These are phyloP conservation scores for Pharus latifolius DNA, from an alignment of 176 grass and related monocot genomes.

Conservation along the genomic window DNA sequence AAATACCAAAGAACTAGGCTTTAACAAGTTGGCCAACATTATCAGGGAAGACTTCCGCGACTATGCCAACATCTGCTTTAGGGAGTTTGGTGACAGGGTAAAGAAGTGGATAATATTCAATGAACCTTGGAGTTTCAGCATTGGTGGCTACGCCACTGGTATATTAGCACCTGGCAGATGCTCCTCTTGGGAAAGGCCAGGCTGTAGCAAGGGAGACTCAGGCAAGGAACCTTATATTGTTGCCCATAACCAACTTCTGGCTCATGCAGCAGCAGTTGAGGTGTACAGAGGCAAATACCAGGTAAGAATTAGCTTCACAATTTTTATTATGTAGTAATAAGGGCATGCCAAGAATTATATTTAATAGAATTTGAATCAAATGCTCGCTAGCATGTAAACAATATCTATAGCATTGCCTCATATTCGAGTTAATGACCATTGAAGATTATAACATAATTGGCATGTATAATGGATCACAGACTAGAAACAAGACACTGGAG, in stretches of 20 bases:
- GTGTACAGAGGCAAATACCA: constrained; percentile 59
- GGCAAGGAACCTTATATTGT: constrained; percentile 68
- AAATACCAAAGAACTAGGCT: neutral
- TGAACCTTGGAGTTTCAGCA: constrained; percentile 75
- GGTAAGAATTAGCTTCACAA: constrained; percentile 17
- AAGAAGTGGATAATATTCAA: constrained; percentile 91
- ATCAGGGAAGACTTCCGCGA: constrained; percentile 62
- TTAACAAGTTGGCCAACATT: constrained; percentile 2
- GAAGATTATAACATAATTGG: neutral
- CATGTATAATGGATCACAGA: neutral
- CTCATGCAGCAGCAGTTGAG: constrained; percentile 58
- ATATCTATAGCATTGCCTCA: neutral
- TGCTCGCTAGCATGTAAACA: neutral
- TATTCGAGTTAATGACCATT: neutral
- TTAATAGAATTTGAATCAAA: neutral
- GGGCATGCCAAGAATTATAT: neutral
- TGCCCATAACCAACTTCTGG: constrained; percentile 60
- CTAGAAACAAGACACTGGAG: neutral
- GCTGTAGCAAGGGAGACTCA: constrained; percentile 57
- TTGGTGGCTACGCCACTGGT: constrained; percentile 42
- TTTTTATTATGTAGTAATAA: neutral
- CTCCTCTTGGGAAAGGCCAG: constrained; percentile 11
- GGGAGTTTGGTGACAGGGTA: constrained; percentile 69
- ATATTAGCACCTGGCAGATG: constrained; percentile 68
- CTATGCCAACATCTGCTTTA: constrained; percentile 67